phyloP scores from a whole-genome alignment of 2,329 filamentous ascomycete species.

The Penicillium sp. region DNA sequence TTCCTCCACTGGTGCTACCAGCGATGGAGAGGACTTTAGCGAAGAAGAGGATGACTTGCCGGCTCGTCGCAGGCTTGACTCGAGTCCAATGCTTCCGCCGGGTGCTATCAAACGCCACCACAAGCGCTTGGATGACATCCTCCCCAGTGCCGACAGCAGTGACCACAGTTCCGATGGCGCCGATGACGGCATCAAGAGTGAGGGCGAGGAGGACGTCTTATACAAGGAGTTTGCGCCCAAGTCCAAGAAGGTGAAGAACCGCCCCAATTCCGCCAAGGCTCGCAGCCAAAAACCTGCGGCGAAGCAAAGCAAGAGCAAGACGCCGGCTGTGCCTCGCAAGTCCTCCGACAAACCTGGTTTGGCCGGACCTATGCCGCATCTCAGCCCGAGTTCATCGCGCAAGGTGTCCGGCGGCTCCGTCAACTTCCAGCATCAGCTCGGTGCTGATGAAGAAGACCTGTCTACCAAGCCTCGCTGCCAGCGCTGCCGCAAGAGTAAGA shows the following conservation, averaged over 20 bases:
- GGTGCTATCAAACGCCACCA: constrained; percentile 43
- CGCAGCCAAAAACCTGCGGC: constrained; percentile 27
- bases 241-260: constrained; percentile 51
- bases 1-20: constrained; percentile 79
- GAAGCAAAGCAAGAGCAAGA: constrained; percentile 37
- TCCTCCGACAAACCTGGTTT: constrained; percentile 28
- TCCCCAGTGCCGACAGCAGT: constrained; percentile 54
- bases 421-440: constrained; percentile 58
- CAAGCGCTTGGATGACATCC: constrained; percentile 49
- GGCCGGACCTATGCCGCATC: constrained; percentile 17
- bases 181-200: constrained; percentile 52
- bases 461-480: constrained; percentile 96
- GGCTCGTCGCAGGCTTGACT: constrained; percentile 40
- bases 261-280: constrained; percentile 33
- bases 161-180: constrained; percentile 59
- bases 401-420: constrained; percentile 54
- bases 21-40: constrained; percentile 61
- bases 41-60: constrained; percentile 58
- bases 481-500: constrained; percentile 98
- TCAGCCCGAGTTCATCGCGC: constrained; percentile 48
- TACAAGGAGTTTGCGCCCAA: constrained; percentile 40
- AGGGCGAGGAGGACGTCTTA: constrained; percentile 44
- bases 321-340: constrained; percentile 35
- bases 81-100: constrained; percentile 43
- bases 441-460: constrained; percentile 76